phyloP scores from a whole-genome alignment of 305 asterid genomes.

The Fraxinus floribunda region DNA sequence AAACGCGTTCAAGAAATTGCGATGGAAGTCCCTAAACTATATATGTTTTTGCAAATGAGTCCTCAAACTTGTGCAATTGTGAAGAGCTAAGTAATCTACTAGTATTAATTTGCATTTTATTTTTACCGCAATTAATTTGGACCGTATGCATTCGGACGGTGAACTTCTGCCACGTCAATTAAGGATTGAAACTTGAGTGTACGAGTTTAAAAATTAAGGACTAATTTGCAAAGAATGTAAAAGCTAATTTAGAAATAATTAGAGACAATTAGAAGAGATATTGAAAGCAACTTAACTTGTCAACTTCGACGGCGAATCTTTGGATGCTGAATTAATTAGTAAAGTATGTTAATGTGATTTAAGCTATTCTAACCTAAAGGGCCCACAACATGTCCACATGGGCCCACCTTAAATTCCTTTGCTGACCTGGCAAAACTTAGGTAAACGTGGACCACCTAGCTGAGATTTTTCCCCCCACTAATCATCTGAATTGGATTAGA shows the following conservation, averaged over 20 bases:
- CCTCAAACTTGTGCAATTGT: background rate
- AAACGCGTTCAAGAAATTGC: background rate
- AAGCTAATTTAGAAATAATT: background rate
- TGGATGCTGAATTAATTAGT: constrained; percentile 26
- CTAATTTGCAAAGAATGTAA: background rate
- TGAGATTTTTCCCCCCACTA: background rate
- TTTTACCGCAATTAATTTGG: background rate
- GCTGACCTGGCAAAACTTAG: constrained; percentile 16
- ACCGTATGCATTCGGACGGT: background rate
- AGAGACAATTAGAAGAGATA: constrained; percentile 9
- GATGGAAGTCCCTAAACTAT: background rate
- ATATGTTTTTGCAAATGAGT: background rate
- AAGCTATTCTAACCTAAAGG: background rate
- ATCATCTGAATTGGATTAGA: background rate
- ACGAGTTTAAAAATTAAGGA: background rate
- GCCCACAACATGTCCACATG: constrained; percentile 1
- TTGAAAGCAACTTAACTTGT: constrained; percentile 29
- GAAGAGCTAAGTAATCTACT: background rate
- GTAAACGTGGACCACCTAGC: background rate
- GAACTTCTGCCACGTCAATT: background rate
- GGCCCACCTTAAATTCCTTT: constrained; percentile 21
- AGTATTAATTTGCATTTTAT: background rate
- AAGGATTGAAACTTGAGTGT: background rate
- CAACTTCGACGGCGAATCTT: constrained; percentile 32
- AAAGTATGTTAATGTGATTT: background rate